Evolutionary conservation across 1,284 basidiomycete species (phyloP), one percentile per base, ranked within the genome.

Genomic region (Cryptococcus sp.): DNA sequence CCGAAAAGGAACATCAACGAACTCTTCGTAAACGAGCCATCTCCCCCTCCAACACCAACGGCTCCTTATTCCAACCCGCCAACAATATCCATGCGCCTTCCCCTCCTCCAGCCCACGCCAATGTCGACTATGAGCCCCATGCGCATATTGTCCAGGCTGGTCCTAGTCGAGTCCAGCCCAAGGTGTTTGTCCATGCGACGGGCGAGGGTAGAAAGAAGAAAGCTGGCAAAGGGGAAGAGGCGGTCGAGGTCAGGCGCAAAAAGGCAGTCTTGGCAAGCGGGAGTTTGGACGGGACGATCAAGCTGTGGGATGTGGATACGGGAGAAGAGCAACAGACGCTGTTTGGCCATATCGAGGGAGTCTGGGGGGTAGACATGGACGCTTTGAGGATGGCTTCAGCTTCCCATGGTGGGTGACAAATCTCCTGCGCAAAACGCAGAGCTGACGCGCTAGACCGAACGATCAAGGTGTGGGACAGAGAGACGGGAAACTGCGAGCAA

Each of bases 281-380:
- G 5, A 87, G 86, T 60, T 77, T 97, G 54, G 94, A 98, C 71
- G 97, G 97, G 68, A 97, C 92, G 14, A 85, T 98, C 74, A 92
- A 91, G 71, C 66, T 94, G 16, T 99, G 95, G 95, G 92, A 97
- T 65, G 83, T 97, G 36, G 88, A 94, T 58, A 83, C 83, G 1
- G 90, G 86, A 23, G 82, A 85, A 59, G 81, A 85, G 40, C 76
- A 82, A 43, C 78, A 82, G 59, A 97, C 95, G 28, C 79, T 95
- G 50, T 99, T 99, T 69, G 95, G 56, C 12, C 71, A 72, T 68
- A 89, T 92, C 57, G 91, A 95, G 66, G 95, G 95, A 48, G 91
- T 99, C 7, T 99, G 94, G 94, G 83, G 83, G 12, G 84, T 98
- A 26, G 91, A 89, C 43, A 85, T 86, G 54, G 92, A 99, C 73